phyloP scores from a whole-genome alignment of 768 basidiomycete genomes.

The Lactifluus echinatus region DNA sequence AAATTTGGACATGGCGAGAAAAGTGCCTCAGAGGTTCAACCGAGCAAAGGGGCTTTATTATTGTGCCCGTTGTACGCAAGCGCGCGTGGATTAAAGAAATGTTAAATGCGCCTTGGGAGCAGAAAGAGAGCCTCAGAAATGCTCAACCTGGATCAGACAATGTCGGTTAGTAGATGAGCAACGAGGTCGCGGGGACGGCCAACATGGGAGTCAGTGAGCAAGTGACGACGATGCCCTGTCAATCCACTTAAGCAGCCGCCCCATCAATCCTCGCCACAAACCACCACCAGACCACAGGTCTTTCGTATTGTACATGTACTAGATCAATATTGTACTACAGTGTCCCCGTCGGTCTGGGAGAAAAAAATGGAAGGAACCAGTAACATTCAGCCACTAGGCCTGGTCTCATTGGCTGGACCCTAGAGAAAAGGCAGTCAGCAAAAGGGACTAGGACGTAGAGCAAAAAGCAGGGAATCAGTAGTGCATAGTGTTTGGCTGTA shows the following conservation, averaged over 20 bases:
- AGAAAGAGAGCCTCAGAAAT: conserved; percentile 7
- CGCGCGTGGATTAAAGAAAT: conserved; percentile 1
- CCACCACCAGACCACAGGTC: background rate
- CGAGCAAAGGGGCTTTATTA: conserved; percentile 5
- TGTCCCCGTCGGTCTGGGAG: no score
- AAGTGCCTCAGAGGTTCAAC: background rate
- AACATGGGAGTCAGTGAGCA: conserved; percentile 9
- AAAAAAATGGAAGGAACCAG: background rate
- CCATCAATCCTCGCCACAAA: background rate
- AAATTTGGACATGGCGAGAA: conserved; percentile 15
- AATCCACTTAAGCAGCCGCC: background rate
- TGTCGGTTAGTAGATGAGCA: conserved; percentile 10
- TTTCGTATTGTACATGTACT: conserved; percentile 9
- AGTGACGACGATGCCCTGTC: background rate
- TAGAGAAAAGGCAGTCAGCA: background rate
- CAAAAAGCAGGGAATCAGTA: conserved; percentile 6
- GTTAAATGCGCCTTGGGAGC: background rate
- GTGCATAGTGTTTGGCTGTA: conserved; percentile 22
- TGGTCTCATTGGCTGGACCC: background rate
- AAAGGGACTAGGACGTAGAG: background rate
- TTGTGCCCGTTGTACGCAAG: background rate
- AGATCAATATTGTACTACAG: conserved; percentile 6
- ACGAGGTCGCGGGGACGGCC: conserved; percentile 1
- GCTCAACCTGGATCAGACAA: conserved; percentile 16
- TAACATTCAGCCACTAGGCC: background rate